Percentiles rank a stretch among this genome's conserved stretches.
phyloP scores from a whole-genome alignment of 345 rosid species.

The Excoecaria cochinchinensis region DNA sequence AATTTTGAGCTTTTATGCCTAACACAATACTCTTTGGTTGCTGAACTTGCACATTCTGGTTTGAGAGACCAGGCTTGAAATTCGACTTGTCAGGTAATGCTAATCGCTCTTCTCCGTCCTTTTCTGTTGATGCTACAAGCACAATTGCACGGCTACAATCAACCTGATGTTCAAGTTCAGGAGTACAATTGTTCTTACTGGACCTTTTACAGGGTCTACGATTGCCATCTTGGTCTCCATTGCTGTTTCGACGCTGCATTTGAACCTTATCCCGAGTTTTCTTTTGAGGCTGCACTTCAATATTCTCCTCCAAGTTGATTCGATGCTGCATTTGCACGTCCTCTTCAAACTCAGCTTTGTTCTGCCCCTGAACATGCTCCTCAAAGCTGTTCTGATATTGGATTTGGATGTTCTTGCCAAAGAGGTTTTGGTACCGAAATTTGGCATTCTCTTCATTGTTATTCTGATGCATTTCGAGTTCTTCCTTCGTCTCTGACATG shows the following conservation, averaged over 20 bases:
- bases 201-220: conserved; percentile 16
- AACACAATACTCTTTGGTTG: conserved; percentile 41
- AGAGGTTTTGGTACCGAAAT: conserved; percentile 13
- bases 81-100: conserved; percentile 21
- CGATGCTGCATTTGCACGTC: conserved; percentile 18
- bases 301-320: conserved; percentile 17
- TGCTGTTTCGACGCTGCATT: conserved; percentile 14
- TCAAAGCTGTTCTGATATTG: conserved; percentile 18
- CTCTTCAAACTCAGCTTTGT: conserved; percentile 8
- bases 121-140: conserved; percentile 16
- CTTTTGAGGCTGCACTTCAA: conserved; percentile 9
- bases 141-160: conserved; percentile 27
- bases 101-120: conserved; percentile 22
- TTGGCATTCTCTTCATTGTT: conserved; percentile 15
- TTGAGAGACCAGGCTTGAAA: conserved; percentile 16
- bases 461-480: conserved; percentile 10
- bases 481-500: conserved; percentile 15
- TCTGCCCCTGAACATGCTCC: conserved; percentile 21
- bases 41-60: conserved; percentile 24
- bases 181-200: conserved; percentile 13
- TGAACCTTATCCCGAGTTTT: conserved; percentile 14
- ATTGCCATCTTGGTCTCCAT: conserved; percentile 14
- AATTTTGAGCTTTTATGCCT: conserved; percentile 39
- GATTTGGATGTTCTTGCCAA: conserved; percentile 20
- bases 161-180: conserved; percentile 16